Evolutionary conservation across 305 asterid genomes (phyloP).

Genomic region (Withania somnifera): DNA sequence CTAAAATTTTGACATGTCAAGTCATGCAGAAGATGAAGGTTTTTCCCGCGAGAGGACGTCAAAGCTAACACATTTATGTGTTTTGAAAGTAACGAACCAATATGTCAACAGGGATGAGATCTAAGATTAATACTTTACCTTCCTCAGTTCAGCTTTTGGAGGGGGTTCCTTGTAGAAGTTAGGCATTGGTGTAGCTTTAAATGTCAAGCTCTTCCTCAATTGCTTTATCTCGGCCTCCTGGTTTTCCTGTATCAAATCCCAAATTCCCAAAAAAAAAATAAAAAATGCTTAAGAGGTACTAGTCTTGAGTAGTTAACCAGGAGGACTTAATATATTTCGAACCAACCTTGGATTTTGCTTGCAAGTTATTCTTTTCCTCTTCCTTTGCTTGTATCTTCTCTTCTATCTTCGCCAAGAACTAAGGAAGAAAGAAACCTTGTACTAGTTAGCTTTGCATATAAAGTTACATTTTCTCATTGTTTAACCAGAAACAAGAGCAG

Average conservation of each 20-base stretch:
- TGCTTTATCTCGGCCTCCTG: slow-evolving; percentile 84
- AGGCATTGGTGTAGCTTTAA: slow-evolving; percentile 94
- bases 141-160: slow-evolving; percentile 68
- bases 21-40: not conserved
- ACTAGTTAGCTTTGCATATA: not conserved
- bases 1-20: not conserved
- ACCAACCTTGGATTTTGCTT: slow-evolving; percentile 78
- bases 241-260: slow-evolving; percentile 41
- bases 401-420: slow-evolving; percentile 85
- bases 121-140: slow-evolving; percentile 30
- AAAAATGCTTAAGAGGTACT: not conserved
- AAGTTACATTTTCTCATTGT: not conserved
- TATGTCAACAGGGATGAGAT: not conserved
- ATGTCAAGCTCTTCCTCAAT: slow-evolving; percentile 70
- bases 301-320: not conserved
- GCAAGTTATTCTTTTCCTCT: slow-evolving; percentile 52
- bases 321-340: not conserved
- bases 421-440: slow-evolving; percentile 2
- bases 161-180: slow-evolving; percentile 90
- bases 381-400: slow-evolving; percentile 81
- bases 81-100: not conserved
- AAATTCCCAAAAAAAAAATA: not conserved
- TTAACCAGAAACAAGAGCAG: not conserved
- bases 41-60: not conserved
- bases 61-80: not conserved